Percentiles rank a stretch among this genome's conserved stretches.
phyloP scores from a whole-genome alignment of 2,329 filamentous ascomycete species.

The Coniochaeta prunicola region DNA sequence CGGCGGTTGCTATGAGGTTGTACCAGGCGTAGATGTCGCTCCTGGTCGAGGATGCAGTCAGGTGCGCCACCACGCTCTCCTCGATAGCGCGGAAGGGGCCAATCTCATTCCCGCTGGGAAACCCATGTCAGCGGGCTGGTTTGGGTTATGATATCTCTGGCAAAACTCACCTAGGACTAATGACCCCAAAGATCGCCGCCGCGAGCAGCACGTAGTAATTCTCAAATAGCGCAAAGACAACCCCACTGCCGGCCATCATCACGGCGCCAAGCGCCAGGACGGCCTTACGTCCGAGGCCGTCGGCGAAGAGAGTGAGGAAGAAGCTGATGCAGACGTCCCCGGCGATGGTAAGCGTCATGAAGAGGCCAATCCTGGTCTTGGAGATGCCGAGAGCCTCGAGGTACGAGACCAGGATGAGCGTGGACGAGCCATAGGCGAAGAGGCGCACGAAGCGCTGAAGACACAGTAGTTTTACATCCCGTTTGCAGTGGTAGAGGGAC shows the following conservation, averaged over 20 bases:
- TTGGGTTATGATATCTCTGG: background rate
- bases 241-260: conserved; percentile 48
- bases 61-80: conserved; percentile 51
- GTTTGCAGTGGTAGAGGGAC: conserved; percentile 18
- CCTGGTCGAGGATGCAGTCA: conserved; percentile 36
- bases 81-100: conserved; percentile 57
- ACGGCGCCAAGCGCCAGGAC: conserved; percentile 47
- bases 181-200: conserved; percentile 53
- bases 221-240: conserved; percentile 42
- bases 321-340: conserved; percentile 55
- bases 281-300: conserved; percentile 45
- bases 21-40: conserved; percentile 59
- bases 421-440: conserved; percentile 54
- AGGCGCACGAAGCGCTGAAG: conserved; percentile 53
- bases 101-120: conserved; percentile 52
- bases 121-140: background rate
- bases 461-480: conserved; percentile 51
- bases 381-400: conserved; percentile 42
- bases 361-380: conserved; percentile 48
- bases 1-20: conserved; percentile 48
- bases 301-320: conserved; percentile 50
- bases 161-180: conserved; percentile 37
- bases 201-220: conserved; percentile 52
- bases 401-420: conserved; percentile 50
- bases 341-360: conserved; percentile 57